A percentile compares a stretch with the other conserved stretches of the same genome.
Evolutionary conservation across 805 yeast genomes (phyloP).

Genomic region (Saccharomycopsis sp.): DNA sequence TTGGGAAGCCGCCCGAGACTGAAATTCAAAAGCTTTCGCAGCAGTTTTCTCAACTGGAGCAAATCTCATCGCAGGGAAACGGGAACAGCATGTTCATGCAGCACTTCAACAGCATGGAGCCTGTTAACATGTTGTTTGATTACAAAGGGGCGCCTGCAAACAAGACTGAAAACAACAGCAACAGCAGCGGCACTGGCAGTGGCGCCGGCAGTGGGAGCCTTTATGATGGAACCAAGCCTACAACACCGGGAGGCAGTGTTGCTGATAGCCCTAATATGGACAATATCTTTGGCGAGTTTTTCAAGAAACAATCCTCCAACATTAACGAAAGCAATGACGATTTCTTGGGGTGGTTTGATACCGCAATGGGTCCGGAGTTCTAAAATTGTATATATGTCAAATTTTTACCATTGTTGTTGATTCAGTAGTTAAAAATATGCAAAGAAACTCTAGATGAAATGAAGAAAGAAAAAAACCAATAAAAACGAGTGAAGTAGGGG

Average conservation of each 20-base stretch:
- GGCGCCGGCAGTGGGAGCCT: not conserved
- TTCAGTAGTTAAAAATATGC: not conserved
- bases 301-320: constrained; percentile 75
- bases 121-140: constrained; percentile 1
- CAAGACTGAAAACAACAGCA: not conserved
- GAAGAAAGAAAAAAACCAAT: not conserved
- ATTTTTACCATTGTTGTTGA: too few species aligned
- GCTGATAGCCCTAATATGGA: too few species aligned
- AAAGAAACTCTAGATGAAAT: not conserved
- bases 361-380: constrained; percentile 60
- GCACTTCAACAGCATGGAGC: too few species aligned
- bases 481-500: not conserved
- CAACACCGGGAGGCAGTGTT: too few species aligned
- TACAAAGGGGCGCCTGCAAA: not conserved
- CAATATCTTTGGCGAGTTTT: constrained; percentile 43
- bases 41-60: too few species aligned
- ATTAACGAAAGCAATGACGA: constrained; percentile 88
- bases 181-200: not conserved
- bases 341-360: constrained; percentile 89
- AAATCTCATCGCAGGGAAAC: too few species aligned
- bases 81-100: too few species aligned
- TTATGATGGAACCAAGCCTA: constrained; percentile 24
- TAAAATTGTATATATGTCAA: too few species aligned
- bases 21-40: too few species aligned
- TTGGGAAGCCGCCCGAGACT: too few species aligned